A percentile compares a stretch with the other conserved stretches of the same genome.
Evolutionary conservation across 306 rosid species (phyloP).

Genomic region (Ormosia semicastrata): DNA sequence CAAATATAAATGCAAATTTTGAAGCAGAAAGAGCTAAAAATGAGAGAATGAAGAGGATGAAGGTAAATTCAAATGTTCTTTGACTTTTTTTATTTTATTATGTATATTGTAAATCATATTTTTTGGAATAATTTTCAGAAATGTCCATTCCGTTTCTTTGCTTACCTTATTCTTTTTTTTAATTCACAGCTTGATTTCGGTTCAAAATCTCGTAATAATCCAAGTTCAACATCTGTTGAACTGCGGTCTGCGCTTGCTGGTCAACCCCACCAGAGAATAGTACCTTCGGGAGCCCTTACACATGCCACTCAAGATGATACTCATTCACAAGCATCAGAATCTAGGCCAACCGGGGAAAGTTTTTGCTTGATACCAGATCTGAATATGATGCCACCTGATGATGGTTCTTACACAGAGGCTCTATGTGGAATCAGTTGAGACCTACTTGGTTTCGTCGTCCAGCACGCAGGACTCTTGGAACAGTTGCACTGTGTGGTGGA

Average conservation of each 20-base stretch:
- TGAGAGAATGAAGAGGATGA: conserved; percentile 71
- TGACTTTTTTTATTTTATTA: not conserved
- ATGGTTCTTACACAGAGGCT: conserved; percentile 30
- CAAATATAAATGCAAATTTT: conserved; percentile 45
- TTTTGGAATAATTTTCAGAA: not conserved
- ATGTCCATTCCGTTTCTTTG: not conserved
- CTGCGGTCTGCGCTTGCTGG: conserved; percentile 23
- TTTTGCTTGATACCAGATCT: conserved; percentile 77
- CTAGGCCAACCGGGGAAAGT: conserved; percentile 30
- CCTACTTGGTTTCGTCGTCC: not conserved
- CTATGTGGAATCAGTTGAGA: conserved; percentile 43
- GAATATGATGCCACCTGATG: conserved; percentile 65
- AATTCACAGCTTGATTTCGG: conserved; percentile 59
- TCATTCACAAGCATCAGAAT: conserved; percentile 34
- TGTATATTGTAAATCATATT: not conserved
- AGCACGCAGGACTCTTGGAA: not conserved
- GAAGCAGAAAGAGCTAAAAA: conserved; percentile 60
- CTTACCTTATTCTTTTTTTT: not conserved
- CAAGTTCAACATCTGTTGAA: conserved; percentile 34
- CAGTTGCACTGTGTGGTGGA: not conserved
- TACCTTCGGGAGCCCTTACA: conserved; percentile 13
- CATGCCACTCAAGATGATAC: conserved; percentile 19
- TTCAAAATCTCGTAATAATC: conserved; percentile 34
- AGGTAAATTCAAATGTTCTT: conserved; percentile 46
- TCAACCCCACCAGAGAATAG: conserved; percentile 54